phyloP scores from a whole-genome alignment of 805 yeast genomes.

The Starmerella gropengiesseri region DNA sequence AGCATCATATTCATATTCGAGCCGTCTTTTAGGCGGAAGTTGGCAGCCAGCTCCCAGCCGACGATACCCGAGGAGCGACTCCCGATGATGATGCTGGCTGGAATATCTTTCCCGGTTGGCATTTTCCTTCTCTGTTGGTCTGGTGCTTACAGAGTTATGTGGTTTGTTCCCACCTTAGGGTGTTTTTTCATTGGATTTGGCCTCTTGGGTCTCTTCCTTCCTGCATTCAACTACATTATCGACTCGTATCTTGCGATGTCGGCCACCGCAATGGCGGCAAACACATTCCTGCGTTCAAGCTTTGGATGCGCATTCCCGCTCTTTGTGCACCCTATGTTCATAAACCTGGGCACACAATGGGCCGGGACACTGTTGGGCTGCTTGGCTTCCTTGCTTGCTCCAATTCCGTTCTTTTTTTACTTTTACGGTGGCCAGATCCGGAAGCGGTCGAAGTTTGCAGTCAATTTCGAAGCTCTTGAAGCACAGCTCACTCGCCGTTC shows the following conservation, averaged over 20 bases:
- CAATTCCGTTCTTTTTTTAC: slow-evolving; percentile 58
- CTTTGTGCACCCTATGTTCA: slow-evolving; percentile 62
- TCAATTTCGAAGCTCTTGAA: slow-evolving; percentile 4
- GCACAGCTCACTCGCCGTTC: neutral
- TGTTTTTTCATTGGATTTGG: slow-evolving; percentile 43
- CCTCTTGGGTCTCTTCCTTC: slow-evolving; percentile 45
- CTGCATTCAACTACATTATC: slow-evolving; percentile 49
- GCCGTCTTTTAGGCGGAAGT: slow-evolving; percentile 37
- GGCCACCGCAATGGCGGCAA: slow-evolving; percentile 57
- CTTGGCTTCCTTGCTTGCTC: slow-evolving; percentile 44
- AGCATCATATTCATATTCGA: slow-evolving; percentile 44
- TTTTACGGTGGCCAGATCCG: slow-evolving; percentile 49
- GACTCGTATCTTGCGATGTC: slow-evolving; percentile 48
- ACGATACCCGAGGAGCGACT: slow-evolving; percentile 73
- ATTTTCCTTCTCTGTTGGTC: slow-evolving; percentile 83
- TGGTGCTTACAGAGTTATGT: slow-evolving; percentile 64
- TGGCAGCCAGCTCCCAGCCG: slow-evolving; percentile 43
- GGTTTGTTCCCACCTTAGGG: slow-evolving; percentile 49
- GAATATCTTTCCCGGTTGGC: slow-evolving; percentile 61
- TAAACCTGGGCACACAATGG: slow-evolving; percentile 60
- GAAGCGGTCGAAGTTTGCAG: slow-evolving; percentile 46
- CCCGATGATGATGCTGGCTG: slow-evolving; percentile 65
- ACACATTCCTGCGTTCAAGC: slow-evolving; percentile 54
- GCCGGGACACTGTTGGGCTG: slow-evolving; percentile 64
- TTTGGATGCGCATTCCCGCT: slow-evolving; percentile 64